A percentile compares a stretch with the other conserved stretches of the same genome.
These are phyloP conservation scores for Aspergillus sojae DNA, from an alignment of 2,329 filamentous ascomycete genomes.

Conservation along the genomic window DNA sequence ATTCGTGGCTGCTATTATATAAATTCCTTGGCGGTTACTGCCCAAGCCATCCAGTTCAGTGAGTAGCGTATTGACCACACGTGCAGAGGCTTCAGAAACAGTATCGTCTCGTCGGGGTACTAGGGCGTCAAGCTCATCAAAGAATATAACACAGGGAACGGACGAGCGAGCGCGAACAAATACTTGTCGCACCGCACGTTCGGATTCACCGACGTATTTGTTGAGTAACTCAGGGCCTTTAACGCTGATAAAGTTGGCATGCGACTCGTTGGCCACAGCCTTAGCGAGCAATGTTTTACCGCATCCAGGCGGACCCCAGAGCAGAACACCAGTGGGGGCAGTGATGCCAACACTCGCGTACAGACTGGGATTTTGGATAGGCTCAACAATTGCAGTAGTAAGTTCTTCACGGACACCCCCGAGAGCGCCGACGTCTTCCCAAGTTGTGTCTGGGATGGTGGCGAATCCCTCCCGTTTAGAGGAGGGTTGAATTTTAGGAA, in stretches of 20 bases:
- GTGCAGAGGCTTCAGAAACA: constrained; percentile 78
- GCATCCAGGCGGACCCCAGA: constrained; percentile 96
- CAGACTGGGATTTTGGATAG: constrained; percentile 78
- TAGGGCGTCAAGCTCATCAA: constrained; percentile 93
- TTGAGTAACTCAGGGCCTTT: constrained; percentile 95
- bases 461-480: constrained; percentile 93
- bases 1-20: constrained; percentile 93
- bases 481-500: constrained; percentile 76
- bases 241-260: constrained; percentile 97
- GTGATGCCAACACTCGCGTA: constrained; percentile 78
- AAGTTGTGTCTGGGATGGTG: constrained; percentile 89
- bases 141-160: constrained; percentile 93
- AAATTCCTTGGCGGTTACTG: constrained; percentile 78
- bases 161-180: constrained; percentile 86
- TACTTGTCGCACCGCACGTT: constrained; percentile 87
- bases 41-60: constrained; percentile 87
- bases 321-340: constrained; percentile 81
- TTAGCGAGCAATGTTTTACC: constrained; percentile 96
- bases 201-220: constrained; percentile 96
- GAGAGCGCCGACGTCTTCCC: constrained; percentile 88
- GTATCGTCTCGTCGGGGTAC: constrained; percentile 80
- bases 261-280: constrained; percentile 91
- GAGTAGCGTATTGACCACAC: constrained; percentile 92
- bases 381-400: constrained; percentile 81
- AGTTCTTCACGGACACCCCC: constrained; percentile 78